These are phyloP conservation scores for Umbelopsis sp. DNA, from an alignment of 192 early-diverging fungal species.

Conservation along the genomic window DNA sequence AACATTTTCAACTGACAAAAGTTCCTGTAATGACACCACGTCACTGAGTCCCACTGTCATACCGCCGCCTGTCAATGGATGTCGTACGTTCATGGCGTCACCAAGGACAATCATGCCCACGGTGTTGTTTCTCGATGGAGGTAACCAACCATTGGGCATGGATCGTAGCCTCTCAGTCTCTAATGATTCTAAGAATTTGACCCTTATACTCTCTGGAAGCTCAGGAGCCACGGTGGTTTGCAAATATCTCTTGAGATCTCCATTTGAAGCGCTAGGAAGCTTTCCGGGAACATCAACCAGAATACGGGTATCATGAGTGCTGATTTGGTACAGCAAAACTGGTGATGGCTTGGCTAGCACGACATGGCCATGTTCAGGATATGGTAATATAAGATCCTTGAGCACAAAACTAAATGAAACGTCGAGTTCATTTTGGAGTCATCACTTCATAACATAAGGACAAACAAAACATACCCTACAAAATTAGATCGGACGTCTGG, in stretches of 20 bases:
- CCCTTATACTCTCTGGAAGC: conserved; percentile 65
- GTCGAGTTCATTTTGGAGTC: background rate
- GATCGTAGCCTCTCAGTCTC: conserved; percentile 74
- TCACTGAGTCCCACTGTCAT: conserved; percentile 98
- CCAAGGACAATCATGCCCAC: conserved; percentile 85
- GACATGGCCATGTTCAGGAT: conserved; percentile 90
- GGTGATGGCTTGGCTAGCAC: conserved; percentile 85
- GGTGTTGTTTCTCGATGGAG: conserved; percentile 72
- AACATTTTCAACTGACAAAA: conserved; percentile 52
- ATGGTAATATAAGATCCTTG: conserved; percentile 72
- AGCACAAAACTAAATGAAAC: conserved; percentile 60
- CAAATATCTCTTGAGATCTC: conserved; percentile 70
- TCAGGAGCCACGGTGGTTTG: conserved; percentile 63
- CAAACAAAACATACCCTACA: conserved; percentile 26
- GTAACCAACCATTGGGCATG: conserved; percentile 92
- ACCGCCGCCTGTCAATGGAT: conserved; percentile 92
- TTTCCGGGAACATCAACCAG: conserved; percentile 92
- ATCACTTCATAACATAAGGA: background rate
- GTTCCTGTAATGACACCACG: conserved; percentile 71
- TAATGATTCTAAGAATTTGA: conserved; percentile 66
- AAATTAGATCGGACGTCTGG: conserved; percentile 42
- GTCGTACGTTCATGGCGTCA: conserved; percentile 96
- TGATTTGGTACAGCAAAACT: conserved; percentile 91
- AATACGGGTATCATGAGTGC: conserved; percentile 82
- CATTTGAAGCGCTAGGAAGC: conserved; percentile 69